Conservation (phyloP, 116 monocot species). For the Cymodocea nodosa region DNA sequence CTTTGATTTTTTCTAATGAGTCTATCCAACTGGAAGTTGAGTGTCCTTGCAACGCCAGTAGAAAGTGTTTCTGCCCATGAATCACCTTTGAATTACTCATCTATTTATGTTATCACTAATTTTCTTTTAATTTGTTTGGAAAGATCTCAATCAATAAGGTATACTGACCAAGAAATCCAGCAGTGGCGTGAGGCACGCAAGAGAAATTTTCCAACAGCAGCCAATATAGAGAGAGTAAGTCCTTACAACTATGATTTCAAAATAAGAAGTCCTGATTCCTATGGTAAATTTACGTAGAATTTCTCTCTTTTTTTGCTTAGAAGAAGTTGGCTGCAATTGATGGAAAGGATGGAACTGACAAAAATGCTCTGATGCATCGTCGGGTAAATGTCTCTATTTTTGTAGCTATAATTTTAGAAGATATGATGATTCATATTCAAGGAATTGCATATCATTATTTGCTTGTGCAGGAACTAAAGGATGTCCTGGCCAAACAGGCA, state of each 20-base stretch:
- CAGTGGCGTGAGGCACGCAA: conserved; percentile 80
- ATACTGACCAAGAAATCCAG: conserved; percentile 53
- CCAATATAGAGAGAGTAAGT: conserved; percentile 43
- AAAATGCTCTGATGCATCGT: conserved; percentile 28
- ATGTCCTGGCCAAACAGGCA: conserved; percentile 71
- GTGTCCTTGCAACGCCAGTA: neutral
- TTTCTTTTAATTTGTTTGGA: neutral
- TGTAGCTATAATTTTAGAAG: neutral
- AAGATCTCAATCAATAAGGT: conserved; percentile 25
- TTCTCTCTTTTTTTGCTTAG: neutral
- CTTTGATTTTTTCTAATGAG: neutral
- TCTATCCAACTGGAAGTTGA: neutral
- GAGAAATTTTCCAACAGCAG: conserved; percentile 67
- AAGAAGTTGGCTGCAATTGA: neutral
- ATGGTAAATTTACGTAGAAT: no score
- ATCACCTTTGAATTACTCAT: neutral
- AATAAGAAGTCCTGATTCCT: no score
- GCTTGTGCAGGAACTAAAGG: conserved; percentile 74
- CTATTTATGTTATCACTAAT: neutral
- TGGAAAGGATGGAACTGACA: neutral
- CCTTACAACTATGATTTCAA: no score
- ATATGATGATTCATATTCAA: neutral
- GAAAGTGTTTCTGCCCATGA: neutral
- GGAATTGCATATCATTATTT: neutral
- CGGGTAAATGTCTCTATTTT: conserved; percentile 29